These are phyloP conservation scores for Fomitopsis schrenkii DNA, from an alignment of 1,284 basidiomycete species.

Conservation along the genomic window DNA sequence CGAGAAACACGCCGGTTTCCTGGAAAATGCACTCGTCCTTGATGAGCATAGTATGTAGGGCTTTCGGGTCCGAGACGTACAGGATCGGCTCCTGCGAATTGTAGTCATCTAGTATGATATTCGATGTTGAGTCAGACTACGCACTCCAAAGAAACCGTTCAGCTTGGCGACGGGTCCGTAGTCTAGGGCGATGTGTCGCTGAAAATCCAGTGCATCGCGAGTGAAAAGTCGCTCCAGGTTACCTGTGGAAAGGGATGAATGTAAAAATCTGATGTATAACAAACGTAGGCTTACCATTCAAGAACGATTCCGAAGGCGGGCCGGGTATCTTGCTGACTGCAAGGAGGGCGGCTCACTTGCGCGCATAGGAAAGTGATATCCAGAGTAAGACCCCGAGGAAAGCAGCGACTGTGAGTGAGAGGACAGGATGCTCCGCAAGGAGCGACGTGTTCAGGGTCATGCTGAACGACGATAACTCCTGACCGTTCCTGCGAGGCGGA, in stretches of 20 bases:
- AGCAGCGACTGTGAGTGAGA: no score
- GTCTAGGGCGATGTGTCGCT: slow-evolving; percentile 13
- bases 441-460: no score
- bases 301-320: background rate
- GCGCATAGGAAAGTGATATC: background rate
- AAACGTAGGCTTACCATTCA: background rate
- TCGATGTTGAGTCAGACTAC: background rate
- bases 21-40: slow-evolving; percentile 4
- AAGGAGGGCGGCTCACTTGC: background rate
- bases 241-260: background rate
- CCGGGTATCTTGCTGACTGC: background rate
- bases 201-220: slow-evolving; percentile 5
- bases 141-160: slow-evolving; percentile 15
- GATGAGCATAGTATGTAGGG: slow-evolving; percentile 4
- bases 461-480: no score
- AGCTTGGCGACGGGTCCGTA: slow-evolving; percentile 16
- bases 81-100: slow-evolving; percentile 1
- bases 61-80: slow-evolving; percentile 7
- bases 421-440: no score
- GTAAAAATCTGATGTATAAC: background rate
- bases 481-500: no score
- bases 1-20: background rate
- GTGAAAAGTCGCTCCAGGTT: background rate
- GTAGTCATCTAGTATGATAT: background rate
- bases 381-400: background rate